A percentile compares a stretch with the other conserved stretches of the same genome.
Evolutionary conservation across 2,329 filamentous ascomycete species (phyloP).

Genomic region (Paracorniculantispora psalliotae): DNA sequence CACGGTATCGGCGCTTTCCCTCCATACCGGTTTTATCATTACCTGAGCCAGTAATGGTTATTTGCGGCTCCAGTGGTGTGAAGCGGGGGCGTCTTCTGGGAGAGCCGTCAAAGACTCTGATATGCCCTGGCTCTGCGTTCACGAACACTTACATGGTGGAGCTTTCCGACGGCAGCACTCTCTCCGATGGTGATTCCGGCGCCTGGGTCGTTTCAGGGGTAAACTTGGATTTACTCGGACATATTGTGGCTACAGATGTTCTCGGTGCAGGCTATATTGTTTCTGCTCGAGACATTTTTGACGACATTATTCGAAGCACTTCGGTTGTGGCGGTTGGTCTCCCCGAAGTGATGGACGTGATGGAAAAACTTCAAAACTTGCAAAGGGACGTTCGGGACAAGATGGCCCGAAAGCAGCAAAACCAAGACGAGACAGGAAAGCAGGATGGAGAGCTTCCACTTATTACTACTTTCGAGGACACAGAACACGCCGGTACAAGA

Average conservation of each 20-base stretch:
- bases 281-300: background rate
- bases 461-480: too few species aligned
- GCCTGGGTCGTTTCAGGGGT: background rate
- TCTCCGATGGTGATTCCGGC: background rate
- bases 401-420: too few species aligned
- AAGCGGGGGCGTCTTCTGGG: background rate
- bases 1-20: background rate
- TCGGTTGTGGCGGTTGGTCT: background rate
- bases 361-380: too few species aligned
- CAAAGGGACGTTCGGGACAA: too few species aligned
- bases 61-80: background rate
- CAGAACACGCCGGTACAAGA: too few species aligned
- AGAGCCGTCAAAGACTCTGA: background rate
- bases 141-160: background rate
- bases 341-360: too few species aligned
- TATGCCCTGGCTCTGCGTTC: background rate
- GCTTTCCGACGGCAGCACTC: background rate
- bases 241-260: background rate
- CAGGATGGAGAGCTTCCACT: too few species aligned
- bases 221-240: background rate
- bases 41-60: background rate
- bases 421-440: too few species aligned
- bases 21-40: background rate
- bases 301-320: background rate
- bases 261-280: background rate